Percentiles rank a stretch among this genome's conserved stretches.
These are phyloP conservation scores for Aphanomyces cochlioides DNA, from an alignment of 352 stramenopile species.

Conservation along the genomic window DNA sequence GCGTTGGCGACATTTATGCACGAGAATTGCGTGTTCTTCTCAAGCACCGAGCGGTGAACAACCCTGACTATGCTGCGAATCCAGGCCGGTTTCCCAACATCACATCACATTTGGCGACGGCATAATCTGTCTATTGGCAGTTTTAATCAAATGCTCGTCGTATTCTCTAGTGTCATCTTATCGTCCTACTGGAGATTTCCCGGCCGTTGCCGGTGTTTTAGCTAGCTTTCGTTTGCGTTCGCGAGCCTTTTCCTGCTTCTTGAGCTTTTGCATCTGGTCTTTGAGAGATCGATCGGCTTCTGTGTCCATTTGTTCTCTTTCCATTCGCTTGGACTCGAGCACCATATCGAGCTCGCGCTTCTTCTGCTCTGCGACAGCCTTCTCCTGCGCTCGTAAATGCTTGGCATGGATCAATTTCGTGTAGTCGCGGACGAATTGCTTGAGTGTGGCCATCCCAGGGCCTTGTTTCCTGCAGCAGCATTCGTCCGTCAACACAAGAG, in stretches of 20 bases:
- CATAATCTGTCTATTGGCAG: too few relatives aligned
- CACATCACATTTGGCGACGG: background rate
- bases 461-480: constrained; percentile 34
- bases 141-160: too few relatives aligned
- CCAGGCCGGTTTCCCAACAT: background rate
- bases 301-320: constrained; percentile 60
- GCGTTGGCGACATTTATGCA: constrained; percentile 19
- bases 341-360: constrained; percentile 59
- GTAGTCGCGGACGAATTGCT: constrained; percentile 75
- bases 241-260: constrained; percentile 62
- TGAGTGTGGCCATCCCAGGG: constrained; percentile 58
- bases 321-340: constrained; percentile 24
- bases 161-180: background rate
- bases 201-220: background rate
- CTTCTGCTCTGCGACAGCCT: constrained; percentile 60
- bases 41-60: background rate
- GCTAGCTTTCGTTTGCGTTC: constrained; percentile 31
- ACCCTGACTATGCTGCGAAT: background rate
- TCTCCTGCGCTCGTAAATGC: constrained; percentile 69
- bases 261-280: constrained; percentile 76
- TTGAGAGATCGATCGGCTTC: constrained; percentile 69
- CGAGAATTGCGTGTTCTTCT: background rate
- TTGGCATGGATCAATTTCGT: constrained; percentile 82
- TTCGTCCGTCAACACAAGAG: background rate
- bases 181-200: background rate